Evolutionary conservation across 306 rosid species (phyloP), one percentile per base, ranked within the genome.

Genomic region (Styphnolobium japonicum): DNA sequence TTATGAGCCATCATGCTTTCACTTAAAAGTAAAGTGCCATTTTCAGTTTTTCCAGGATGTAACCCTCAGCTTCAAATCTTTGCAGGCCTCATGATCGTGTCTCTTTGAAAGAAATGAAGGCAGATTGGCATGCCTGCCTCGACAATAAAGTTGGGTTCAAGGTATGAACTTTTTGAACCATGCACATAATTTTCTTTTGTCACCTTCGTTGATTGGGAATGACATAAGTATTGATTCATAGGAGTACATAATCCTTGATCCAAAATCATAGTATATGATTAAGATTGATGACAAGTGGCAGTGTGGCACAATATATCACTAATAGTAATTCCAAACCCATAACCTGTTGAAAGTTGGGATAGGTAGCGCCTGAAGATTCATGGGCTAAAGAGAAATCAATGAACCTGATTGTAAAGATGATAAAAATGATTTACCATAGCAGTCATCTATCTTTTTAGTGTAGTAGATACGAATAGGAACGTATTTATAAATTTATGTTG

Each of bases 11-110:
- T n/a, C n/a, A n/a, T n/a, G n/a, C 25, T 68, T 78, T 75, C 63
- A n/a, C n/a, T 31, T 66, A 78, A 31, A 60, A 37, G 3, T 70
- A 16, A 56, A 33, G 39, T 19, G 10, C 49, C 22, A 0, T 29
- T 56, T 77, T 77, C 61, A 67, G 11, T 57, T 75, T 78, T 71
- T 68, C 48, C 15, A 37, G 33, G 29, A 64, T 69, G 37, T 81
- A 63, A 55, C 43, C 37, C 55, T 65, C 39, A 71, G 77, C 74
- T 78, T 81, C 61, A 63, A 73, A 79, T 79, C 65, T 76, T 79
- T 86, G 48, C 83, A 95, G 99, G 85, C 94, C 97, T 34, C 94
- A 86, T 11, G 97, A 92, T 80, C 94, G 92, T 23, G 94, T 92
- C 79, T 77, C 90, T 23, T 62, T 92, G 81, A 88, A 75, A 68